phyloP scores from a whole-genome alignment of 2,329 filamentous ascomycete genomes.

The Paecilomyces niveus region DNA sequence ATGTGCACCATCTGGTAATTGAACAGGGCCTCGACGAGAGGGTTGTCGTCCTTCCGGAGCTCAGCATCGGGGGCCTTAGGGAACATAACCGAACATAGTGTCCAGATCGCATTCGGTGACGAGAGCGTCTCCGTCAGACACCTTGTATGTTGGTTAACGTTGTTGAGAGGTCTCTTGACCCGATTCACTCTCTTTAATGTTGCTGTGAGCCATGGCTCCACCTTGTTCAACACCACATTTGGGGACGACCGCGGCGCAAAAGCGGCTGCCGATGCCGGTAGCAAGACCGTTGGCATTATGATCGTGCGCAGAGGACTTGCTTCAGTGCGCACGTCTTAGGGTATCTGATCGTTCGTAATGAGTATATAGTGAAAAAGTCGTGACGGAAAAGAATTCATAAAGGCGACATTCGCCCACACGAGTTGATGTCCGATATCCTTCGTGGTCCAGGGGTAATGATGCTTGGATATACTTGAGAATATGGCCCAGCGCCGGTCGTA shows the following conservation, averaged over 20 bases:
- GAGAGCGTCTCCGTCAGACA: slow-evolving; percentile 94
- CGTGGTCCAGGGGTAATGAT: not conserved
- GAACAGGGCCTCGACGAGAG: slow-evolving; percentile 77
- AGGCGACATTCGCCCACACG: slow-evolving; percentile 34
- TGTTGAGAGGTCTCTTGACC: slow-evolving; percentile 95
- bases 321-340: slow-evolving; percentile 41
- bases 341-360: slow-evolving; percentile 39
- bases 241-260: slow-evolving; percentile 92
- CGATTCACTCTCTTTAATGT: slow-evolving; percentile 95
- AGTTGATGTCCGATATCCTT: slow-evolving; percentile 6
- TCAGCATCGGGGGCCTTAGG: slow-evolving; percentile 82
- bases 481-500: not conserved
- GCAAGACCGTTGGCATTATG: slow-evolving; percentile 83
- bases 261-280: slow-evolving; percentile 91
- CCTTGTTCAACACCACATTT: slow-evolving; percentile 88
- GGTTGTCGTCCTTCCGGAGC: slow-evolving; percentile 72
- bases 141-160: slow-evolving; percentile 87
- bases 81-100: slow-evolving; percentile 84
- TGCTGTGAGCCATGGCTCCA: slow-evolving; percentile 94
- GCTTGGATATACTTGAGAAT: not conserved
- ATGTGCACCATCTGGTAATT: slow-evolving; percentile 91
- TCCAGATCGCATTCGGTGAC: slow-evolving; percentile 87
- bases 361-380: slow-evolving; percentile 1
- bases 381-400: slow-evolving; percentile 26
- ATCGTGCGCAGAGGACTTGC: slow-evolving; percentile 46